Percentiles rank a stretch among this genome's conserved stretches.
Conservation (phyloP, 352 stramenopile genomes). For the Phytophthora pseudosyringae region DNA sequence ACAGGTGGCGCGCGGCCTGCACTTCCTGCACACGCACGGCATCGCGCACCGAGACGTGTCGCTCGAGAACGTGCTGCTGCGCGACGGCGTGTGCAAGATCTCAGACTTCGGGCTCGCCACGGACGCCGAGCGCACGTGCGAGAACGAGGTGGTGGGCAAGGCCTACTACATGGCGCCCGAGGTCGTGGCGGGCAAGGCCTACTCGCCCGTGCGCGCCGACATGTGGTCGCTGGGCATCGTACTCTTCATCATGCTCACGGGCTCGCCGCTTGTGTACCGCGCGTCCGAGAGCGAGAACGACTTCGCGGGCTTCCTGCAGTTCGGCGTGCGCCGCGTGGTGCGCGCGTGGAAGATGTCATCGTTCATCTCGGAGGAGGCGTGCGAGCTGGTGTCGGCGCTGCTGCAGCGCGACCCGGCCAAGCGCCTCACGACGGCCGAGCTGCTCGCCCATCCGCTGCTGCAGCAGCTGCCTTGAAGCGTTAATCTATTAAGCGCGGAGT, state of each 20-base stretch:
- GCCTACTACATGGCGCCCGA: conserved; percentile 65
- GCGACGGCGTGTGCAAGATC: conserved; percentile 41
- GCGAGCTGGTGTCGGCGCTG: conserved; percentile 42
- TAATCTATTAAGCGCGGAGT: too few relatives aligned
- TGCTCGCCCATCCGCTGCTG: conserved; percentile 33
- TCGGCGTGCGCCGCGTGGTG: conserved; percentile 54
- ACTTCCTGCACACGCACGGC: conserved; percentile 45
- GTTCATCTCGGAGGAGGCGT: conserved; percentile 26
- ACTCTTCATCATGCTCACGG: conserved; percentile 68
- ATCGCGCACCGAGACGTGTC: conserved; percentile 66
- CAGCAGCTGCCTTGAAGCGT: not conserved
- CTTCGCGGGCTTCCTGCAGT: conserved; percentile 36
- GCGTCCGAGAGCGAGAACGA: conserved; percentile 36
- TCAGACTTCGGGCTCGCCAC: conserved; percentile 65
- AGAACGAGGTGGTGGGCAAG: conserved; percentile 41
- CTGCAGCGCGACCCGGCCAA: conserved; percentile 42
- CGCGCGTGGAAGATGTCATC: conserved; percentile 50
- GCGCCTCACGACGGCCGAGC: conserved; percentile 36
- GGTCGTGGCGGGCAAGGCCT: conserved; percentile 39
- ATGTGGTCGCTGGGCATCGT: conserved; percentile 70
- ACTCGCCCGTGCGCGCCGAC: conserved; percentile 49
- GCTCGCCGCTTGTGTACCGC: too few relatives aligned
- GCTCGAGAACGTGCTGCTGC: conserved; percentile 59
- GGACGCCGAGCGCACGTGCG: conserved; percentile 25
- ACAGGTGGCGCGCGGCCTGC: conserved; percentile 43